A percentile compares a stretch with the other conserved stretches of the same genome.
phyloP scores from a whole-genome alignment of 2,329 filamentous ascomycete genomes.

The Penicillium verrucosum region DNA sequence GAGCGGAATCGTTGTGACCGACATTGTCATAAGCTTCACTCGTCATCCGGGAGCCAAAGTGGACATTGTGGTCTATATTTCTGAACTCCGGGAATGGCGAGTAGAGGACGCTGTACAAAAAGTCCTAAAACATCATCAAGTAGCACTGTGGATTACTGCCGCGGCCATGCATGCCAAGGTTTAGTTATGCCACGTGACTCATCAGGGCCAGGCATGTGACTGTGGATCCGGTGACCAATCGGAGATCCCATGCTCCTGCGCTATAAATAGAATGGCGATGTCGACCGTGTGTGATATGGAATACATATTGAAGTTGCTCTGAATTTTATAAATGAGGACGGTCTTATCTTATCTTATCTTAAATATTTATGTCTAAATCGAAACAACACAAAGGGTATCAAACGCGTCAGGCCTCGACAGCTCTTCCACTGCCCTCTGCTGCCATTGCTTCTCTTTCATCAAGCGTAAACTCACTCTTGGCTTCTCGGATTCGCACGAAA shows the following conservation, averaged over 20 bases:
- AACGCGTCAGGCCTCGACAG: background rate
- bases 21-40: slow-evolving; percentile 1
- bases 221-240: background rate
- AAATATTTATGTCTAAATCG: background rate
- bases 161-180: background rate
- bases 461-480: slow-evolving; percentile 56
- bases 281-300: background rate
- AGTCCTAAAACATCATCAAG: background rate
- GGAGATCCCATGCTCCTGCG: background rate
- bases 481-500: slow-evolving; percentile 55
- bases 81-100: background rate
- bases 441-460: slow-evolving; percentile 49
- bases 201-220: background rate
- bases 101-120: background rate
- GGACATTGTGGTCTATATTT: background rate
- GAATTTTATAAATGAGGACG: background rate
- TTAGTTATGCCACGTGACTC: background rate
- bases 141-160: background rate
- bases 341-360: background rate
- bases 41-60: background rate
- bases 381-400: background rate
- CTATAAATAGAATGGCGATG: background rate
- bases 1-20: slow-evolving; percentile 8
- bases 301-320: background rate
- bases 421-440: background rate